Evolutionary conservation across 805 yeast species (phyloP), one percentile per base, ranked within the genome.

Genomic region (Candida michaelii): DNA sequence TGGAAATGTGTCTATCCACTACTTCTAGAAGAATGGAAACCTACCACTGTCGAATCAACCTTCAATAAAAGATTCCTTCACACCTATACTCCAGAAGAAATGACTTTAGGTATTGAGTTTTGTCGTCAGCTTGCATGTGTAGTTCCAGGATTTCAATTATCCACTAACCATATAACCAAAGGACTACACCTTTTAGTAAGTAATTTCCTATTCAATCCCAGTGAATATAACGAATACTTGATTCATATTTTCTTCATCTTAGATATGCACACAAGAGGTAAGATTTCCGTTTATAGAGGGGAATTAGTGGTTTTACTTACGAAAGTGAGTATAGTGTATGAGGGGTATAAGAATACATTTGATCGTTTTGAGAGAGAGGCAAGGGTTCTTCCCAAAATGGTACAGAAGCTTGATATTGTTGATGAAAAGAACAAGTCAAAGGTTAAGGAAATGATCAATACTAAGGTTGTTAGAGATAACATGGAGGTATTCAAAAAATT

Each of bases 401-500:
- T n/a, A n/a, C n/a, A n/a, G n/a, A n/a, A n/a, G n/a, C n/a, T n/a
- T n/a, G n/a, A n/a, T n/a, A n/a, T n/a, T n/a, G n/a, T n/a, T n/a
- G n/a, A n/a, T n/a, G n/a, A n/a, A n/a, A n/a, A n/a, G n/a, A n/a
- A n/a, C n/a, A n/a, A n/a, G n/a, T n/a, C n/a, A n/a, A n/a, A n/a
- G n/a, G n/a, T n/a, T n/a, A n/a, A n/a, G n/a, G n/a, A n/a, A n/a
- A n/a, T n/a, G n/a, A n/a, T n/a, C n/a, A n/a, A n/a, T n/a, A n/a
- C n/a, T n/a, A n/a, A n/a, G n/a, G n/a, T n/a, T n/a, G 32, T 46
- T 35, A 30, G 13, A 7, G n/a, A 24, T 10, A 47, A 47, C 30
- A 25, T 52, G 37, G 25, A 42, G 12, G 25, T 38, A 14, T 53
- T 51, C 38, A 43, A 45, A 40, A 27, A 17, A 4, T 44, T 48